Evolutionary conservation across 139 green algal species (phyloP).

Genomic region (Astrephomene gubernaculifera): DNA sequence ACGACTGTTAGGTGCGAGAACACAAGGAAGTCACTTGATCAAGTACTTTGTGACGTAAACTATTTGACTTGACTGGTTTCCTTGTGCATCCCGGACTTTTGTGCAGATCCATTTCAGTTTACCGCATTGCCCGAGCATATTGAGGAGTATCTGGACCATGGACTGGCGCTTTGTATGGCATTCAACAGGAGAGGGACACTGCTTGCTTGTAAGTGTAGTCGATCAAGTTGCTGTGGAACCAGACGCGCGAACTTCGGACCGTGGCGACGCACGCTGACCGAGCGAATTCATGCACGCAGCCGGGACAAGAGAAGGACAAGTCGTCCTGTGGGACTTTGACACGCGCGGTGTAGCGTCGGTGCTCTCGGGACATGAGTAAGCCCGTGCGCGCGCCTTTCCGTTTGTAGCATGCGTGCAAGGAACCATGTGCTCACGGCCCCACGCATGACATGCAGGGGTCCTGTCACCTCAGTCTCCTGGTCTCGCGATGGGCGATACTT

Average conservation of each 20-base stretch:
- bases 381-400: not conserved
- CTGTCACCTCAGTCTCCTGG: slow-evolving; percentile 79
- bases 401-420: not conserved
- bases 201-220: slow-evolving; percentile 70
- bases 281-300: slow-evolving; percentile 53
- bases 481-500: slow-evolving; percentile 75
- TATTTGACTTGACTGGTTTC: too few species aligned
- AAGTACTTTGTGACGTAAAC: too few species aligned
- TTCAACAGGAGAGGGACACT: slow-evolving; percentile 88
- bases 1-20: slow-evolving; percentile 59
- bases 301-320: slow-evolving; percentile 77
- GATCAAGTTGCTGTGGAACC: not conserved
- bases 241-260: not conserved
- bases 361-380: slow-evolving; percentile 58
- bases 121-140: slow-evolving; percentile 75
- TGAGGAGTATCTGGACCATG: slow-evolving; percentile 76
- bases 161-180: slow-evolving; percentile 59
- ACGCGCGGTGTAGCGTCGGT: slow-evolving; percentile 76
- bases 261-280: not conserved
- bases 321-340: slow-evolving; percentile 91
- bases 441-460: slow-evolving; percentile 19
- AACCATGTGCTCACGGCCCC: too few species aligned
- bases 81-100: not conserved
- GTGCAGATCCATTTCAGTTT: slow-evolving; percentile 71
- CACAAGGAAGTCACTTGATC: too few species aligned